Evolutionary conservation across 352 stramenopile genomes (phyloP).

Genomic region (Phytophthora sp.): DNA sequence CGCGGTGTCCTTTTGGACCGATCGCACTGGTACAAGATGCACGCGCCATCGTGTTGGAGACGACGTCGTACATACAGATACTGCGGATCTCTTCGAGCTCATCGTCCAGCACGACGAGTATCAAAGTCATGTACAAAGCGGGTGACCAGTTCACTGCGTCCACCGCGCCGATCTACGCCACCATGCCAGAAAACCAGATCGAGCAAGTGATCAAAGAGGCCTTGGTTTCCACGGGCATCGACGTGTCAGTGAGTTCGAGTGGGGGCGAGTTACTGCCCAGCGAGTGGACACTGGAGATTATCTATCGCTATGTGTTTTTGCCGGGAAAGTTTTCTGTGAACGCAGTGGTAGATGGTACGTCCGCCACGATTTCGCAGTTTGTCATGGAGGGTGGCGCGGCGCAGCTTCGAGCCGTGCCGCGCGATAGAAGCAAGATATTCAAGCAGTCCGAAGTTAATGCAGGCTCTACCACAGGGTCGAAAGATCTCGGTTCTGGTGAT

Average conservation of each 20-base stretch:
- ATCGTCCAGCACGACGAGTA: not conserved
- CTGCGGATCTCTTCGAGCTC: slow-evolving; percentile 7
- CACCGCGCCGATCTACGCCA: not conserved
- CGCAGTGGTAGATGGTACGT: not conserved
- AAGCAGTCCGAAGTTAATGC: not conserved
- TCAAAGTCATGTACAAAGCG: slow-evolving; percentile 3
- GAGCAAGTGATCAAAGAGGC: not conserved
- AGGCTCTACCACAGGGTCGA: too few relatives aligned
- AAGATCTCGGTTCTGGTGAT: too few relatives aligned
- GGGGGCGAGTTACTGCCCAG: too few relatives aligned
- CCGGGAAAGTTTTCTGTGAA: not conserved
- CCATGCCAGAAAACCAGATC: not conserved
- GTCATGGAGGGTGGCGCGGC: slow-evolving; percentile 16
- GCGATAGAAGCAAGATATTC: slow-evolving; percentile 5
- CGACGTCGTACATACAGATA: slow-evolving; percentile 18
- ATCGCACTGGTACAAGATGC: slow-evolving; percentile 3
- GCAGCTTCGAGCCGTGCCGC: slow-evolving; percentile 8
- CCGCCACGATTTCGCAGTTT: slow-evolving; percentile 8
- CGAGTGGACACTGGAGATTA: slow-evolving; percentile 22
- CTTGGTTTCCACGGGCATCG: not conserved
- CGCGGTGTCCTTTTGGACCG: slow-evolving; percentile 21
- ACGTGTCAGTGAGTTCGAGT: not conserved
- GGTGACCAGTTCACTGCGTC: not conserved
- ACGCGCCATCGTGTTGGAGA: slow-evolving; percentile 17
- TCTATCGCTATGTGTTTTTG: slow-evolving; percentile 18